phyloP scores from a whole-genome alignment of 2,329 filamentous ascomycete species.

The Fusarium sp. region DNA sequence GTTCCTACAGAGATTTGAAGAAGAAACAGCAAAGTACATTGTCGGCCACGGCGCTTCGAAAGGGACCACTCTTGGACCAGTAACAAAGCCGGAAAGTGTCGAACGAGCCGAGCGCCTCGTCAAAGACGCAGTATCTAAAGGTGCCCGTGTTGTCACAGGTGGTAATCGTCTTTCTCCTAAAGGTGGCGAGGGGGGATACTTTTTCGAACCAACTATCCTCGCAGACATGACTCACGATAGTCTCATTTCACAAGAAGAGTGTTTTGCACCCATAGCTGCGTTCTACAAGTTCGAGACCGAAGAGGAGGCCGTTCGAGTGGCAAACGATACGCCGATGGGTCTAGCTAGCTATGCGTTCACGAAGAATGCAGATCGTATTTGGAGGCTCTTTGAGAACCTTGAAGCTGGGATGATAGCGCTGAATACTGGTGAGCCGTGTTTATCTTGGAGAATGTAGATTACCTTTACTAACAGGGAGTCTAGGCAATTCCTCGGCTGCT shows the following conservation, averaged over 20 bases:
- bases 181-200: conserved; percentile 12
- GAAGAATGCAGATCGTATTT: conserved; percentile 21
- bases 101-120: conserved; percentile 20
- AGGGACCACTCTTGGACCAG: conserved; percentile 20
- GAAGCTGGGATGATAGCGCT: conserved; percentile 40
- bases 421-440: background rate
- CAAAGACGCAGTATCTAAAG: conserved; percentile 20
- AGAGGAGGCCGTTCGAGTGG: conserved; percentile 19
- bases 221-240: conserved; percentile 13
- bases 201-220: conserved; percentile 38
- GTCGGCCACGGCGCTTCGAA: conserved; percentile 27
- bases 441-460: too few species aligned
- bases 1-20: conserved; percentile 13
- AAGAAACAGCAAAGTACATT: conserved; percentile 23
- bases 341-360: conserved; percentile 36
- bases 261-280: conserved; percentile 28
- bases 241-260: conserved; percentile 27
- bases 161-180: conserved; percentile 7
- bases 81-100: conserved; percentile 29
- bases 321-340: conserved; percentile 34
- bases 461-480: too few species aligned
- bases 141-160: conserved; percentile 19
- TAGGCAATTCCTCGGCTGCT: conserved; percentile 49
- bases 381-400: conserved; percentile 32
- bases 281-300: conserved; percentile 38